Evolutionary conservation across 2,329 filamentous ascomycete genomes (phyloP).

Genomic region (Dactylellina drechsleri): DNA sequence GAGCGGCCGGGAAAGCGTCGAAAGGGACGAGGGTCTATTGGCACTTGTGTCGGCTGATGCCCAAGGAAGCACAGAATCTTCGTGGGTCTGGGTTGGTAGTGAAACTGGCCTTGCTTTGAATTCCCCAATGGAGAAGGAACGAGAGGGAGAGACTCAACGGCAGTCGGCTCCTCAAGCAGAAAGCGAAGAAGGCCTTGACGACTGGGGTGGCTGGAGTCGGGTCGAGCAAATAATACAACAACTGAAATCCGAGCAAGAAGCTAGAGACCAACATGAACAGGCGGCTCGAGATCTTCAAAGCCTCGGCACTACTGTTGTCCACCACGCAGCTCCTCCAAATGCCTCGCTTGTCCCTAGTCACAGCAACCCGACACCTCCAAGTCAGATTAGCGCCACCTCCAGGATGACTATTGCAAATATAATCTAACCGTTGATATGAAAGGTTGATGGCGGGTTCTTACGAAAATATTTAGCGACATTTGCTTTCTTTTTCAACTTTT

Average conservation of each 20-base stretch:
- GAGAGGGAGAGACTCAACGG: constrained; percentile 51
- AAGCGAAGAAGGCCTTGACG: constrained; percentile 50
- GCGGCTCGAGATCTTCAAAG: constrained; percentile 54
- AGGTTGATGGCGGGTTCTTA: constrained; percentile 17
- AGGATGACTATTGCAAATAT: constrained; percentile 55
- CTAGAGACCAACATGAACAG: constrained; percentile 56
- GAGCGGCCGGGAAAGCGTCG: constrained; percentile 54
- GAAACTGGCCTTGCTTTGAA: constrained; percentile 58
- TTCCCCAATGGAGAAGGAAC: constrained; percentile 52
- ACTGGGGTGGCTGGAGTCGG: constrained; percentile 58
- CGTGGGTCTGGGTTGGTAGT: constrained; percentile 69
- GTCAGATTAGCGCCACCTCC: constrained; percentile 43
- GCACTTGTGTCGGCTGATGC: constrained; percentile 87
- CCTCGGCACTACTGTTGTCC: constrained; percentile 48
- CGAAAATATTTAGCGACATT: constrained; percentile 49
- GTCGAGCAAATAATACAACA: constrained; percentile 57
- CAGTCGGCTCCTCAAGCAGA: constrained; percentile 50
- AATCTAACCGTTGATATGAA: constrained; percentile 35
- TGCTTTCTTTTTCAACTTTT: constrained; percentile 27
- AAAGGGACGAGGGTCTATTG: constrained; percentile 82
- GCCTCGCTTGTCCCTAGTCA: constrained; percentile 29
- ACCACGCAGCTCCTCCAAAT: constrained; percentile 30
- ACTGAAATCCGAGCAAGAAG: constrained; percentile 55
- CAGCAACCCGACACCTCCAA: constrained; percentile 22
- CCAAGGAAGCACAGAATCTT: constrained; percentile 78